These are phyloP conservation scores for Rusavskia elegans DNA, from an alignment of 495 filamentous ascomycete species.

Conservation along the genomic window DNA sequence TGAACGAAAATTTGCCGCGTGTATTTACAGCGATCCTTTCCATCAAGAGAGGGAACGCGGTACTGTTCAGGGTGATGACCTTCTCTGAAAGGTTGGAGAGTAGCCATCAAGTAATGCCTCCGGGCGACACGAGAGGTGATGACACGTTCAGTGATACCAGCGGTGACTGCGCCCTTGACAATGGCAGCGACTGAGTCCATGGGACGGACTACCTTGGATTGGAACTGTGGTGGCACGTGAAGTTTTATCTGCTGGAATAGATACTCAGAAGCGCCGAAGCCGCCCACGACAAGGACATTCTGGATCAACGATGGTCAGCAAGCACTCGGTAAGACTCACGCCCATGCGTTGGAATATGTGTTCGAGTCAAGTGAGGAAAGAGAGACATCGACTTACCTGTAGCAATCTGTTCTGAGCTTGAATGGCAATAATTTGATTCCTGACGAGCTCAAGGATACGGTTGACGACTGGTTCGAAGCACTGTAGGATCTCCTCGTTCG, in stretches of 20 bases:
- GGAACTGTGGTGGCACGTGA: slow-evolving; percentile 63
- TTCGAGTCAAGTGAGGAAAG: not conserved
- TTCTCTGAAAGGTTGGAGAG: slow-evolving; percentile 95
- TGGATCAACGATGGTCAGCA: slow-evolving; percentile 10
- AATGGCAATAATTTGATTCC: slow-evolving; percentile 71
- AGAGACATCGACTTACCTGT: slow-evolving; percentile 34
- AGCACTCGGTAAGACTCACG: not conserved
- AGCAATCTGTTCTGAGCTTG: slow-evolving; percentile 57
- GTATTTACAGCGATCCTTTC: slow-evolving; percentile 97
- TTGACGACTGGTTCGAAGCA: slow-evolving; percentile 72
- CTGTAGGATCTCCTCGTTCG: slow-evolving; percentile 66
- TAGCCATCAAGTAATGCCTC: slow-evolving; percentile 98
- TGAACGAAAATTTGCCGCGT: slow-evolving; percentile 97
- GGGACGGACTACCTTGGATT: slow-evolving; percentile 65
- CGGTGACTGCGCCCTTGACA: slow-evolving; percentile 67
- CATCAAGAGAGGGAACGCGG: slow-evolving; percentile 88
- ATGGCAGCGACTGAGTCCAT: slow-evolving; percentile 76
- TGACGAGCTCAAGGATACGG: slow-evolving; percentile 58
- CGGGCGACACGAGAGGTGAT: slow-evolving; percentile 96
- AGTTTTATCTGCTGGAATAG: slow-evolving; percentile 73
- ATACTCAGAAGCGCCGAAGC: slow-evolving; percentile 69
- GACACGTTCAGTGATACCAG: slow-evolving; percentile 91
- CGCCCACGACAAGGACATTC: slow-evolving; percentile 68
- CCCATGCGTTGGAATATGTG: not conserved
- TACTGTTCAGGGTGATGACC: slow-evolving; percentile 97